phyloP scores from a whole-genome alignment of 2,329 filamentous ascomycete genomes.

The Microdochium bolleyi region DNA sequence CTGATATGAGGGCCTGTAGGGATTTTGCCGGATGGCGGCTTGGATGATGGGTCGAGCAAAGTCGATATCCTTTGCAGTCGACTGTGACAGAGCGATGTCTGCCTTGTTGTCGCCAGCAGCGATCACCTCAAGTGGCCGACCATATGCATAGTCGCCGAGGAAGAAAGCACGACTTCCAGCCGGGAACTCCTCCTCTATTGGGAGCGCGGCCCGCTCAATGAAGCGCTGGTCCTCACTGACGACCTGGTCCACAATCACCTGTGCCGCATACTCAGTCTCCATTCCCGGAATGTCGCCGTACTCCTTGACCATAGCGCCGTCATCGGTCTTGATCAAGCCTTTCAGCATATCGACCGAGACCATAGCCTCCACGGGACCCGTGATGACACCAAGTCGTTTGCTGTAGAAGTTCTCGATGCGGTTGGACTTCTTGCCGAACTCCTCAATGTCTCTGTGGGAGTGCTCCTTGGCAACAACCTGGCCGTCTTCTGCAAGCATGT shows the following conservation, averaged over 20 bases:
- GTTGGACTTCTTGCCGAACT: constrained; percentile 77
- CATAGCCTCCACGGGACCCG: constrained; percentile 79
- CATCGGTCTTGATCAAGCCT: constrained; percentile 81
- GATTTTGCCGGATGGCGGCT: constrained; percentile 60
- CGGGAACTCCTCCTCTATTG: constrained; percentile 89
- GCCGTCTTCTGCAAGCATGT: constrained; percentile 60
- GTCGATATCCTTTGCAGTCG: constrained; percentile 67
- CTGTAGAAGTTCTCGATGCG: constrained; percentile 82
- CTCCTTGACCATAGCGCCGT: constrained; percentile 86
- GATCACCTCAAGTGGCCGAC: constrained; percentile 76
- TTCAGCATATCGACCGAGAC: constrained; percentile 92
- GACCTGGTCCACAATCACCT: constrained; percentile 84
- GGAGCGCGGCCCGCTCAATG: constrained; percentile 78
- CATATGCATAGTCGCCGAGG: constrained; percentile 87
- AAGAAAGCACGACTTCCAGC: constrained; percentile 80
- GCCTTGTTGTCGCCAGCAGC: constrained; percentile 68
- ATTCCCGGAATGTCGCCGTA: constrained; percentile 80
- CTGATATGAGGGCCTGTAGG: constrained; percentile 81
- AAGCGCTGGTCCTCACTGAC: constrained; percentile 89
- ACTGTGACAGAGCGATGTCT: constrained; percentile 67
- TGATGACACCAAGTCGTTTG: constrained; percentile 82
- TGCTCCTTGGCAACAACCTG: constrained; percentile 65
- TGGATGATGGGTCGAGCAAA: constrained; percentile 71
- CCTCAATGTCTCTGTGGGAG: constrained; percentile 64
- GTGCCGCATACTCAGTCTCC: constrained; percentile 84